These are phyloP conservation scores for Holtermanniella nyarrowii DNA, from an alignment of 768 basidiomycete species.

Conservation along the genomic window DNA sequence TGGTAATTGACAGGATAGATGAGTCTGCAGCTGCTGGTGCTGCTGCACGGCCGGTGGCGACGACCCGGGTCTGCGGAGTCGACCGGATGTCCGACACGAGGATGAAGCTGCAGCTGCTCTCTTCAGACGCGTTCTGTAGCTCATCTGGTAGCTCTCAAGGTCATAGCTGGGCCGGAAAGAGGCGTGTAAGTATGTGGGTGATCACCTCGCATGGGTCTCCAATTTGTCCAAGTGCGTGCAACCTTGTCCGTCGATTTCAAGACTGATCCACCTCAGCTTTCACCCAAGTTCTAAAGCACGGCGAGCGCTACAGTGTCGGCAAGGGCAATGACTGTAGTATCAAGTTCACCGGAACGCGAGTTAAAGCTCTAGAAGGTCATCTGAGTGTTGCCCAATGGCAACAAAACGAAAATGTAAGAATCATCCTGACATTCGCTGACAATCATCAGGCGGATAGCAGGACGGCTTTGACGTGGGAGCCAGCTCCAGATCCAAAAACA, in stretches of 20 bases:
- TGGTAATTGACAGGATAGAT: too few species aligned
- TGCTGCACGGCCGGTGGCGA: too few species aligned
- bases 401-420: slow-evolving; percentile 16
- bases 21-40: too few species aligned
- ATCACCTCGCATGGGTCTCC: not conserved
- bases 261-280: slow-evolving; percentile 12
- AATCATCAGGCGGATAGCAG: not conserved
- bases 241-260: not conserved
- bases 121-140: too few species aligned
- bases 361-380: slow-evolving; percentile 19
- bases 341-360: slow-evolving; percentile 10
- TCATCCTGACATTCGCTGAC: not conserved
- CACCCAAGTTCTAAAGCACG: slow-evolving; percentile 27
- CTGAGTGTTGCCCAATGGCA: slow-evolving; percentile 26
- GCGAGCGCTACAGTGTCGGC: slow-evolving; percentile 22
- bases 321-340: slow-evolving; percentile 22
- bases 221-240: not conserved
- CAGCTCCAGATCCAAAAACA: not conserved
- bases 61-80: too few species aligned
- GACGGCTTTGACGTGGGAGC: not conserved
- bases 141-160: too few species aligned
- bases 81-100: too few species aligned
- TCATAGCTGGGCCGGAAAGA: too few species aligned
- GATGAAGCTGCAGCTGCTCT: too few species aligned
- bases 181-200: not conserved